phyloP scores from a whole-genome alignment of 164 flowering plant species.

The Akebia trifoliata region DNA sequence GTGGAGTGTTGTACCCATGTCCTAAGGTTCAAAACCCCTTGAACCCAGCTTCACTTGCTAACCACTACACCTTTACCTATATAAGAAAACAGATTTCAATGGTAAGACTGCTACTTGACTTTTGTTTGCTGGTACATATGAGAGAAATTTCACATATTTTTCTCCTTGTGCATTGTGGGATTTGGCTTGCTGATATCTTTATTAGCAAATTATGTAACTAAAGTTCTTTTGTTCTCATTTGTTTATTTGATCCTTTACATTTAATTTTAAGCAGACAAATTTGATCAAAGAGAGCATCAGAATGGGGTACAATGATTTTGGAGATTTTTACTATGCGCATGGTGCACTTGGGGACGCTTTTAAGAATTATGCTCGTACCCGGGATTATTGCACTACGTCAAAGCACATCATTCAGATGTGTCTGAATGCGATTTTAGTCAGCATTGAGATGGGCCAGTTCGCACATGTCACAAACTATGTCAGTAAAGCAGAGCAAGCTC shows the following conservation, averaged over 20 bases:
- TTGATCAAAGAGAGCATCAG: constrained; percentile 96
- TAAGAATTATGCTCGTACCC: constrained; percentile 82
- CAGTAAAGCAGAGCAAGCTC: constrained; percentile 76
- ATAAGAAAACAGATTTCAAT: too few species aligned
- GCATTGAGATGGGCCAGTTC: constrained; percentile 98
- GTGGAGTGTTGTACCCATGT: too few species aligned
- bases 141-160: too few species aligned
- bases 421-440: constrained; percentile 77
- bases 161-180: not conserved
- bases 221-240: not conserved
- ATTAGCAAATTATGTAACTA: not conserved
- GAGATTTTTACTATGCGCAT: constrained; percentile 84
- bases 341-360: constrained; percentile 87
- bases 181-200: not conserved
- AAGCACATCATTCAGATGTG: constrained; percentile 93
- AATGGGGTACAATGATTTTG: constrained; percentile 98
- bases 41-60: too few species aligned
- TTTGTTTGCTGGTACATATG: not conserved
- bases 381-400: constrained; percentile 95
- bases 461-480: constrained; percentile 87
- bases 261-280: constrained; percentile 62
- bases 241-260: not conserved
- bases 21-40: too few species aligned
- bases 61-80: too few species aligned
- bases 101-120: not conserved